A percentile compares a stretch with the other conserved stretches of the same genome.
Conservation (phyloP, 1,139 yeast species). For the Yamadazyma blattariae region DNA sequence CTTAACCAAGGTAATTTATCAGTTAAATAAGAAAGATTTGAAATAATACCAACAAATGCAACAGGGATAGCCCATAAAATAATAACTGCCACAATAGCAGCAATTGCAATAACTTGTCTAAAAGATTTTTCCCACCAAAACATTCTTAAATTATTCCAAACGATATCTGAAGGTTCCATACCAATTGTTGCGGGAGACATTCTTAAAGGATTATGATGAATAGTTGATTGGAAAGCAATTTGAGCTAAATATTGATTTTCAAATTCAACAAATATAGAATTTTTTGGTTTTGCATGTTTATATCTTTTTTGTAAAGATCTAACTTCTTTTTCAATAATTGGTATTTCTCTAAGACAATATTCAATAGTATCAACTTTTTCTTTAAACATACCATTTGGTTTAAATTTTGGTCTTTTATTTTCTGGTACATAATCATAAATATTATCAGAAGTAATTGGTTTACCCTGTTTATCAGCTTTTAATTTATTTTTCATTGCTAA, state of each 20-base stretch:
- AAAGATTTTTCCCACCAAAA: conserved; percentile 81
- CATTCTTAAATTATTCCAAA: conserved; percentile 71
- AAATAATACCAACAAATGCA: conserved; percentile 76
- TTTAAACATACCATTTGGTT: conserved; percentile 50
- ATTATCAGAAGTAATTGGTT: conserved; percentile 42
- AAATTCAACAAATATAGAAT: conserved; percentile 68
- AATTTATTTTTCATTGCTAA: conserved; percentile 59
- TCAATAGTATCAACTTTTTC: conserved; percentile 62
- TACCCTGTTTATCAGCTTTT: conserved; percentile 64
- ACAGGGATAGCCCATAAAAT: conserved; percentile 87
- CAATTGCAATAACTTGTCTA: conserved; percentile 56
- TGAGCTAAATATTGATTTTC: conserved; percentile 71
- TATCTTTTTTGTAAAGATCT: conserved; percentile 47
- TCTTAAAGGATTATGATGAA: conserved; percentile 53
- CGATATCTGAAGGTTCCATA: conserved; percentile 57
- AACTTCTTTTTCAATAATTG: conserved; percentile 55
- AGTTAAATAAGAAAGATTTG: conserved; percentile 68
- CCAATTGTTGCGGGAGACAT: conserved; percentile 52
- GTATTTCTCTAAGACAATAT: conserved; percentile 54
- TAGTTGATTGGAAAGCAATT: conserved; percentile 59
- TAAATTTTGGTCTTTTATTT: conserved; percentile 74
- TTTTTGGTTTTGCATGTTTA: conserved; percentile 42
- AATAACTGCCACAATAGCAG: conserved; percentile 57
- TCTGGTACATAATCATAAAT: conserved; percentile 67
- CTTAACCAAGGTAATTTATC: conserved; percentile 58